Evolutionary conservation across 371 early-diverging fungal species (phyloP).

Genomic region (Circinella minor): DNA sequence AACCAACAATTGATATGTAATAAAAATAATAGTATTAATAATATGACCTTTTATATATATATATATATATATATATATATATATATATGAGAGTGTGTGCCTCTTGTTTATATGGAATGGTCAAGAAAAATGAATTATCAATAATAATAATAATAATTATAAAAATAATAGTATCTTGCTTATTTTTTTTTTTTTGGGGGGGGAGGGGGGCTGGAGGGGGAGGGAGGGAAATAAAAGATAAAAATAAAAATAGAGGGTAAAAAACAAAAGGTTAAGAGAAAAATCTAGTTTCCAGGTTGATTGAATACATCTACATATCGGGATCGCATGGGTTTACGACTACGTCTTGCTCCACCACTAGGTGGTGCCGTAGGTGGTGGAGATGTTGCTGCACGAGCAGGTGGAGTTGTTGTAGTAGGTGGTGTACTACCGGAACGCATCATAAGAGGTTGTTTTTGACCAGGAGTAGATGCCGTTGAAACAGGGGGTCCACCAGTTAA

Average conservation of each 20-base stretch:
- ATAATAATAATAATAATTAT: too few relatives aligned
- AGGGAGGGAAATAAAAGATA: not conserved
- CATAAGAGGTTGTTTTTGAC: not conserved
- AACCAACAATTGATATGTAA: too few relatives aligned
- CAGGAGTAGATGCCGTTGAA: not conserved
- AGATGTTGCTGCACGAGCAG: constrained; percentile 16
- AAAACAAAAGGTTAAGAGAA: not conserved
- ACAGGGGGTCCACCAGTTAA: not conserved
- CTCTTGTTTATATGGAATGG: too few relatives aligned
- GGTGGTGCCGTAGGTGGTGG: constrained; percentile 25
- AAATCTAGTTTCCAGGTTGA: constrained; percentile 20
- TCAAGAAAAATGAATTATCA: too few relatives aligned
- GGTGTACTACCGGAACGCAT: constrained; percentile 3
- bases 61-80: too few relatives aligned
- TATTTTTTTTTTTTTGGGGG: too few relatives aligned
- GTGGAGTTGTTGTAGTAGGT: not conserved
- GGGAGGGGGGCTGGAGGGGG: too few relatives aligned
- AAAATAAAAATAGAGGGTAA: not conserved
- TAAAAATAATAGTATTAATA: too few relatives aligned
- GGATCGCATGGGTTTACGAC: constrained; percentile 49
- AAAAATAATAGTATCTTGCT: too few relatives aligned
- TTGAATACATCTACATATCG: constrained; percentile 59
- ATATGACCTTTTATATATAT: too few relatives aligned
- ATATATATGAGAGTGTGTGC: too few relatives aligned
- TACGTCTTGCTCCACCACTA: constrained; percentile 29